These are phyloP conservation scores for Protomyces gravidus DNA, from an alignment of 1,139 yeast species.

Conservation along the genomic window DNA sequence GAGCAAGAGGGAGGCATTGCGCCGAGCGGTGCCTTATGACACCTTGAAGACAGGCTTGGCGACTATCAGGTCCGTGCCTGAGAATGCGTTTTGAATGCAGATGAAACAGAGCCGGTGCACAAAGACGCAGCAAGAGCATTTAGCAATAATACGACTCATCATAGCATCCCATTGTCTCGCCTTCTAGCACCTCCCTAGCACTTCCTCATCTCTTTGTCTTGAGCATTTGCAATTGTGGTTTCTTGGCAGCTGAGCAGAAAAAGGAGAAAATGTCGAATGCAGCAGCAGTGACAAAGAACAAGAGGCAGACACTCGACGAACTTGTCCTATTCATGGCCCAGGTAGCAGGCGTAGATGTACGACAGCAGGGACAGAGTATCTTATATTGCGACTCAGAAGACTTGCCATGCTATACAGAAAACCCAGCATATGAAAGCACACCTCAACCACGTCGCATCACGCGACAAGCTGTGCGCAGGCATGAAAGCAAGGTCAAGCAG, in stretches of 20 bases:
- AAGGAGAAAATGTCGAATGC: no score
- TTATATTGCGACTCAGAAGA: no score
- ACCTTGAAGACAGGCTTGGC: no score
- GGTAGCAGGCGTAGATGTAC: neutral
- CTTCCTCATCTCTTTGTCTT: neutral
- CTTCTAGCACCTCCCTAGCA: no score
- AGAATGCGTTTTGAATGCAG: no score
- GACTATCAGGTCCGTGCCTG: no score
- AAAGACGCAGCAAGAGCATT: no score
- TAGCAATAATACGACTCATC: no score
- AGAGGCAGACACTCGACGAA: neutral
- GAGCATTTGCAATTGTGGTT: neutral
- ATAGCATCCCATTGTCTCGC: no score
- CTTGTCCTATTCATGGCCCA: neutral
- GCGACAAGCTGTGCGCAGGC: constrained; percentile 9
- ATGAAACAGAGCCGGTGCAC: neutral
- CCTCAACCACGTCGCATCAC: constrained; percentile 8
- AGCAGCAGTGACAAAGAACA: neutral
- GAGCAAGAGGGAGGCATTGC: no score
- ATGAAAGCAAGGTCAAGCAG: constrained; percentile 12
- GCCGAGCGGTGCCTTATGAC: no score
- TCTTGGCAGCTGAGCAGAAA: neutral
- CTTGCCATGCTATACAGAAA: constrained; percentile 15
- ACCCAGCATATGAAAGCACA: constrained; percentile 16
- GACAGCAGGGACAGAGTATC: neutral